Evolutionary conservation across 768 basidiomycete species (phyloP).

Genomic region (Lactarius vividus): DNA sequence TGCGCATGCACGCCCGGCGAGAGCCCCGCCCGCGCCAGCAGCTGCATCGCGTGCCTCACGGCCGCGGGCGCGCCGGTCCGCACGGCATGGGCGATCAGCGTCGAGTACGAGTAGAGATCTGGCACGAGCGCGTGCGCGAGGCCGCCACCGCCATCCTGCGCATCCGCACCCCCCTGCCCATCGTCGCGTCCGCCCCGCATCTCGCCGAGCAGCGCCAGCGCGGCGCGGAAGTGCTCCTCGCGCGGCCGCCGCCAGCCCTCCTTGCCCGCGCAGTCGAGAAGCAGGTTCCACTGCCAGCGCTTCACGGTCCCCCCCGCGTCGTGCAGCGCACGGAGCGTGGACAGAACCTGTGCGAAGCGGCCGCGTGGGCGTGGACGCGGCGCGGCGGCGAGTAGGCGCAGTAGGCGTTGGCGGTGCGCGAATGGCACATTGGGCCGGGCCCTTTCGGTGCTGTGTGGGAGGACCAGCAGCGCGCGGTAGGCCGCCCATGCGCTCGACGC

Average conservation of each 20-base stretch:
- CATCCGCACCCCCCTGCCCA: not conserved
- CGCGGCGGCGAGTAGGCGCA: conserved; percentile 51
- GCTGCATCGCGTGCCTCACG: conserved; percentile 50
- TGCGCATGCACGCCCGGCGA: conserved; percentile 61
- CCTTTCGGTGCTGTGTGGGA: conserved; percentile 18
- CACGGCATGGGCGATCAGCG: conserved; percentile 61
- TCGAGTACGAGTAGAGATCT: conserved; percentile 68
- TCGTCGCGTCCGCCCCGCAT: conserved; percentile 38
- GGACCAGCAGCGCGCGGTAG: conserved; percentile 38
- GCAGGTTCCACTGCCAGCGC: conserved; percentile 72
- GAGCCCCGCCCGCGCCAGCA: conserved; percentile 54
- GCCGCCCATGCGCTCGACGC: conserved; percentile 41
- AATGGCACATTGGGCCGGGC: conserved; percentile 31
- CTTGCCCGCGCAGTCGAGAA: conserved; percentile 61
- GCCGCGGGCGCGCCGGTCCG: conserved; percentile 44
- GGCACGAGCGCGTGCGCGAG: conserved; percentile 37
- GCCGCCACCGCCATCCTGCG: conserved; percentile 24
- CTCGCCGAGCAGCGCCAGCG: conserved; percentile 60
- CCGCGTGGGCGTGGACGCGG: conserved; percentile 54
- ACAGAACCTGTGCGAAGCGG: conserved; percentile 63
- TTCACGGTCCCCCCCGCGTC: conserved; percentile 52
- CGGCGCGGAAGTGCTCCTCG: conserved; percentile 54
- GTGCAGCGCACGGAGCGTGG: conserved; percentile 59
- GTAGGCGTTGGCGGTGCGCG: conserved; percentile 57
- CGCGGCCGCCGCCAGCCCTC: conserved; percentile 61